Evolutionary conservation across 2,329 filamentous ascomycete genomes (phyloP).

Genomic region (Furcasterigmium furcatum): DNA sequence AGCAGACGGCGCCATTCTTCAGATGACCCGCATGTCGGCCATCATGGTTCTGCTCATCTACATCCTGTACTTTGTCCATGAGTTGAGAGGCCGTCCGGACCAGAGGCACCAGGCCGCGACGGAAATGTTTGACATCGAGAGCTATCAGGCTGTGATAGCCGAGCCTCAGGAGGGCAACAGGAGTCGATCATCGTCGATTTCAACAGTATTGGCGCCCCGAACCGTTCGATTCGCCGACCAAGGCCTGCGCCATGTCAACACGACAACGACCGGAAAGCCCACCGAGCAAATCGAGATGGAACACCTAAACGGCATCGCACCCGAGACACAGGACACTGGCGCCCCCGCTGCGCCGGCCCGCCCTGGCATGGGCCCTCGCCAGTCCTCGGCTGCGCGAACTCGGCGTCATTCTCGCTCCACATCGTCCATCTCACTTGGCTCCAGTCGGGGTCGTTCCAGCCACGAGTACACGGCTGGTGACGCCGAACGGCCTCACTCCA

Average conservation of each 20-base stretch:
- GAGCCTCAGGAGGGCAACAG: not conserved
- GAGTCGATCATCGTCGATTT: not conserved
- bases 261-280: not conserved
- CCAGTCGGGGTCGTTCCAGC: not conserved
- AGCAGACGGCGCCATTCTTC: slow-evolving; percentile 61
- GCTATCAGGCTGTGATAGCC: not conserved
- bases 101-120: not conserved
- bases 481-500: not conserved
- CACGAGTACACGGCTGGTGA: not conserved
- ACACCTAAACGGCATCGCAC: not conserved
- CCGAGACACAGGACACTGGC: not conserved
- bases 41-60: slow-evolving; percentile 73
- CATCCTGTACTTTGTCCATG: slow-evolving; percentile 70
- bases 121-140: slow-evolving; percentile 20
- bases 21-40: slow-evolving; percentile 75
- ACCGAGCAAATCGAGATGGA: slow-evolving; percentile 8
- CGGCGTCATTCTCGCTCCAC: not conserved
- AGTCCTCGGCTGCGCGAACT: not conserved
- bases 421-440: not conserved
- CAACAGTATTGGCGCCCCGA: slow-evolving; percentile 10
- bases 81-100: slow-evolving; percentile 52
- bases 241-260: not conserved
- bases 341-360: not conserved
- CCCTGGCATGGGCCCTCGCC: not conserved
- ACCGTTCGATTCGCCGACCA: slow-evolving; percentile 25